These are phyloP conservation scores for Abortiporus biennis DNA, from an alignment of 1,284 basidiomycete genomes.

Conservation along the genomic window DNA sequence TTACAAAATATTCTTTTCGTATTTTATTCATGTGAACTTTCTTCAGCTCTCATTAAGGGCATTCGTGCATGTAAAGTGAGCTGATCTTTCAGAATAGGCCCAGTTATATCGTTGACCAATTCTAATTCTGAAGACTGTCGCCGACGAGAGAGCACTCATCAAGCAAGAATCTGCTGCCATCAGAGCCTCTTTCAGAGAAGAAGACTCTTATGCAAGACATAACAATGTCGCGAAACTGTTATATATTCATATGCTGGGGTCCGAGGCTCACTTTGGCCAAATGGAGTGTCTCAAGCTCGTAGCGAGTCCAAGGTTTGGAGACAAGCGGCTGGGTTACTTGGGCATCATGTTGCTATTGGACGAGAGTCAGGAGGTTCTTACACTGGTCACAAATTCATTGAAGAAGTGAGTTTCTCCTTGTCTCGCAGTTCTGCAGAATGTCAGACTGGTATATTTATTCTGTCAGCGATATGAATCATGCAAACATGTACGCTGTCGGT, in stretches of 20 bases:
- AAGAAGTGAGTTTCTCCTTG: constrained; percentile 76
- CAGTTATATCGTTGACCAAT: constrained; percentile 19
- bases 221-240: constrained; percentile 98
- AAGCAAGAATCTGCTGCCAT: constrained; percentile 99
- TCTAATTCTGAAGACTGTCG: constrained; percentile 73
- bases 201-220: constrained; percentile 89
- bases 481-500: constrained; percentile 98
- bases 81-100: constrained; percentile 7
- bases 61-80: constrained; percentile 88
- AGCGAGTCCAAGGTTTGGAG: constrained; percentile 94
- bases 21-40: constrained; percentile 4
- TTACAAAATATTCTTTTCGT: constrained; percentile 14
- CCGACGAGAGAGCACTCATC: constrained; percentile 96
- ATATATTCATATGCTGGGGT: constrained; percentile 99
- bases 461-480: constrained; percentile 97
- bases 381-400: constrained; percentile 94
- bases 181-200: constrained; percentile 95
- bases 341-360: constrained; percentile 98
- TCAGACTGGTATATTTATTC: constrained; percentile 4
- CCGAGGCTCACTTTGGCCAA: constrained; percentile 98
- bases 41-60: constrained; percentile 86
- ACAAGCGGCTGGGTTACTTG: constrained; percentile 95
- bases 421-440: constrained; percentile 8
- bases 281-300: constrained; percentile 99
- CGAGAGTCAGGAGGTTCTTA: constrained; percentile 97